Evolutionary conservation across 2,329 filamentous ascomycete genomes (phyloP).

Genomic region (Penicillium frequentans): DNA sequence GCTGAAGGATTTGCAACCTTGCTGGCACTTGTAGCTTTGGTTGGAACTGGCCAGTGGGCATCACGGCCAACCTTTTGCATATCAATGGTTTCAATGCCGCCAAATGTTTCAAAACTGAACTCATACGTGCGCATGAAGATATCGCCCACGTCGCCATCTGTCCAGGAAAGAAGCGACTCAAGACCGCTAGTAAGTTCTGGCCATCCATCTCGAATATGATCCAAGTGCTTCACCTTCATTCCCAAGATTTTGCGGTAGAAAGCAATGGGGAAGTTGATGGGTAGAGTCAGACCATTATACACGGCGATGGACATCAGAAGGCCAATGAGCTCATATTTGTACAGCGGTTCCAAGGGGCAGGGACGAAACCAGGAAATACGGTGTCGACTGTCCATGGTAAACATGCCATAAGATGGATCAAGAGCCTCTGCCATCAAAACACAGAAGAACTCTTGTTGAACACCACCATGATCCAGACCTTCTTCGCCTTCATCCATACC

Average conservation of each 20-base stretch:
- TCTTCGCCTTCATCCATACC: constrained; percentile 81
- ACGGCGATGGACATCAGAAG: constrained; percentile 84
- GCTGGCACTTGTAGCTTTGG: not conserved
- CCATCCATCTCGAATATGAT: constrained; percentile 86
- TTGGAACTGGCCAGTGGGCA: constrained; percentile 33
- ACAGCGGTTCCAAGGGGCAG: constrained; percentile 74
- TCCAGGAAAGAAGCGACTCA: constrained; percentile 71
- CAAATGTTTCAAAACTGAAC: constrained; percentile 69
- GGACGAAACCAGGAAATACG: constrained; percentile 87
- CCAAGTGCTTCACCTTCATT: constrained; percentile 66
- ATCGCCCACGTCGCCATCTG: constrained; percentile 77
- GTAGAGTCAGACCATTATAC: constrained; percentile 90
- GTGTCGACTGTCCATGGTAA: constrained; percentile 73
- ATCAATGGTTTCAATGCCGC: constrained; percentile 54
- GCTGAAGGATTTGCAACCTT: constrained; percentile 12
- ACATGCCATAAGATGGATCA: constrained; percentile 72
- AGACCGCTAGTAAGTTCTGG: constrained; percentile 75
- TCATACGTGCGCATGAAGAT: constrained; percentile 82
- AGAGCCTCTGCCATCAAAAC: constrained; percentile 78
- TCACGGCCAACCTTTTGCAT: constrained; percentile 49
- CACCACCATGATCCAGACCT: constrained; percentile 89
- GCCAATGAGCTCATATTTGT: constrained; percentile 89
- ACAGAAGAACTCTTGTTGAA: constrained; percentile 95
- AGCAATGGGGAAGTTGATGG: constrained; percentile 81
- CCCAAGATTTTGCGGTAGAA: constrained; percentile 80